Evolutionary conservation across 2,329 filamentous ascomycete genomes (phyloP).

Genomic region (Amesomyces nigricolor): DNA sequence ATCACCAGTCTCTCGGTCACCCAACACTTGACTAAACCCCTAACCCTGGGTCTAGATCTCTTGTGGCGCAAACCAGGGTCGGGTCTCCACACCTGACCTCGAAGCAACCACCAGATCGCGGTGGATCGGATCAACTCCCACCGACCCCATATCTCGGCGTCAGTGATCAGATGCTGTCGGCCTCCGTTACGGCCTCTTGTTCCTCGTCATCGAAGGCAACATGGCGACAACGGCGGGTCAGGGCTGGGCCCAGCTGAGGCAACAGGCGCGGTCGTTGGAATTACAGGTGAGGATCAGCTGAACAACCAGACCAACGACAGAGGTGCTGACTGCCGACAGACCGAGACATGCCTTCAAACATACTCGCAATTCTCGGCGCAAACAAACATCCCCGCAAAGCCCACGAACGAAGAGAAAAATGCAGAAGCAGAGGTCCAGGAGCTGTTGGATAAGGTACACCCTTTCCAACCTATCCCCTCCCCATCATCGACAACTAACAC

Average conservation of each 20-base stretch:
- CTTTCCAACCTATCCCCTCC: background rate
- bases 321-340: constrained; percentile 47
- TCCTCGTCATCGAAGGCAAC: constrained; percentile 14
- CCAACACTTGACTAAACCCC: background rate
- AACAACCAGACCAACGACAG: background rate
- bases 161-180: constrained; percentile 12
- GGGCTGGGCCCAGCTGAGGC: constrained; percentile 89
- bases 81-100: constrained; percentile 1
- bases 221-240: constrained; percentile 27
- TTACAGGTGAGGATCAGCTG: constrained; percentile 60
- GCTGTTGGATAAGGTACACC: constrained; percentile 68
- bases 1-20: no score
- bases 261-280: constrained; percentile 84
- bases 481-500: constrained; percentile 16
- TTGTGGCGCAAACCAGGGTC: background rate
- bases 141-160: background rate
- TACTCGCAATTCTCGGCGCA: constrained; percentile 89
- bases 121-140: background rate
- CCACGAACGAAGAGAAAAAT: constrained; percentile 75
- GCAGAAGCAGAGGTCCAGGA: constrained; percentile 80
- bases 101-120: constrained; percentile 3
- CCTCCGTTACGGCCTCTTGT: background rate
- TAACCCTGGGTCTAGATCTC: background rate
- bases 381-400: constrained; percentile 72
- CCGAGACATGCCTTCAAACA: constrained; percentile 73